These are phyloP conservation scores for Ochromonas danica DNA, from an alignment of 108 stramenopile species.

Conservation along the genomic window DNA sequence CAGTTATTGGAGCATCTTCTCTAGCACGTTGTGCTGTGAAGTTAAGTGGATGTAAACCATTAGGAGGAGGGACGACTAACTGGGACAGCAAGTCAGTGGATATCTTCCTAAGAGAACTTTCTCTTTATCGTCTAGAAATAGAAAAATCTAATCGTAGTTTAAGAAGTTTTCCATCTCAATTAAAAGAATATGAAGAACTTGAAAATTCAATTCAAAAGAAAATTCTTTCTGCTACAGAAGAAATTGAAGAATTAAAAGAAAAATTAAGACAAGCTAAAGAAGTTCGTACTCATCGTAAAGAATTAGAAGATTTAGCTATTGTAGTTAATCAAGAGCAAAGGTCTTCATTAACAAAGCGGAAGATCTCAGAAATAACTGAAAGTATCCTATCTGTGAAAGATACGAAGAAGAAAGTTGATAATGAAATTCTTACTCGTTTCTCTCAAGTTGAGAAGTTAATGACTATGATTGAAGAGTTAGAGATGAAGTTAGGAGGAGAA, in stretches of 20 bases:
- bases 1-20: not conserved
- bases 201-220: not conserved
- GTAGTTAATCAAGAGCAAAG: not conserved
- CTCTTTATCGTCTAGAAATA: not conserved
- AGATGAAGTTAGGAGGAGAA: not conserved
- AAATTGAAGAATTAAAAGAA: not conserved
- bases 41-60: not conserved
- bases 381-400: not conserved
- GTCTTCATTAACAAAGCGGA: not conserved
- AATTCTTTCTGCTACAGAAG: not conserved
- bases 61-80: not conserved
- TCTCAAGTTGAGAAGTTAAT: not conserved
- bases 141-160: not conserved
- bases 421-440: not conserved
- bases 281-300: not conserved
- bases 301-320: not conserved
- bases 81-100: not conserved
- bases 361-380: not conserved
- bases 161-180: not conserved
- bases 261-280: not conserved
- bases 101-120: conserved; percentile 3
- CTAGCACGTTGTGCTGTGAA: not conserved
- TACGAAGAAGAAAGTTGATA: not conserved
- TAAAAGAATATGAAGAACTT: not conserved
- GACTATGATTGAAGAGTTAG: not conserved